Evolutionary conservation across 805 yeast genomes (phyloP).

Genomic region (Metschnikowia bowlesiae): DNA sequence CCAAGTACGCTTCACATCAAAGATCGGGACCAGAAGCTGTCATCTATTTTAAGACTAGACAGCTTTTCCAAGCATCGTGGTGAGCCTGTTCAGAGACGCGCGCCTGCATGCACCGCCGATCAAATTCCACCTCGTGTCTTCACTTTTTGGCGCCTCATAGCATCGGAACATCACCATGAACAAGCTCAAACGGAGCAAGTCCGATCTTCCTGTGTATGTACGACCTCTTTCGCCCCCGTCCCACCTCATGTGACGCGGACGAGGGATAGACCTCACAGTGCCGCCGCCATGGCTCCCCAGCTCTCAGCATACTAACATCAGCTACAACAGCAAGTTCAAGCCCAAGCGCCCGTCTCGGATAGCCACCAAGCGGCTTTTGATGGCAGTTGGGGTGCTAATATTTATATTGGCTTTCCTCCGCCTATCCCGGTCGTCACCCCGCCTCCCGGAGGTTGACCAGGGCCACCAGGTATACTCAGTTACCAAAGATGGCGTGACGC

Average conservation of each 20-base stretch:
- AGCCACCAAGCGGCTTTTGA: conserved; percentile 5
- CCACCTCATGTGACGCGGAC: neutral
- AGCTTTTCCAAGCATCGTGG: neutral
- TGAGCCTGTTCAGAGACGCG: neutral
- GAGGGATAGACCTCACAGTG: too few relatives aligned
- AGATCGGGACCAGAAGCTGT: neutral
- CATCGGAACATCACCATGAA: conserved; percentile 8
- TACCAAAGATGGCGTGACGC: conserved; percentile 29
- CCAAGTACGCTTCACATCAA: too few relatives aligned
- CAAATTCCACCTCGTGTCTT: conserved; percentile 5
- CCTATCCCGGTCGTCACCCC: neutral
- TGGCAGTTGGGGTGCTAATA: conserved; percentile 10
- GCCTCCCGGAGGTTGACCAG: neutral
- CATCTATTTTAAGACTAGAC: neutral
- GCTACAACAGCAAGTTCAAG: conserved; percentile 9
- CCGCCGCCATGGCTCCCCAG: neutral
- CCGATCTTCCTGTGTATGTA: conserved; percentile 46
- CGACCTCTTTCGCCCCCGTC: too few relatives aligned
- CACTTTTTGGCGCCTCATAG: neutral
- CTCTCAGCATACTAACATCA: conserved; percentile 4
- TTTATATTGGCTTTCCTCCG: conserved; percentile 6
- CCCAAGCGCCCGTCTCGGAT: conserved; percentile 13
- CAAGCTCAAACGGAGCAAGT: conserved; percentile 21
- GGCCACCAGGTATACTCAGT: conserved; percentile 24
- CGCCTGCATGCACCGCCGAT: conserved; percentile 3